Conservation (phyloP, 371 early-diverging fungal species). For the Lichtheimia ornata region DNA sequence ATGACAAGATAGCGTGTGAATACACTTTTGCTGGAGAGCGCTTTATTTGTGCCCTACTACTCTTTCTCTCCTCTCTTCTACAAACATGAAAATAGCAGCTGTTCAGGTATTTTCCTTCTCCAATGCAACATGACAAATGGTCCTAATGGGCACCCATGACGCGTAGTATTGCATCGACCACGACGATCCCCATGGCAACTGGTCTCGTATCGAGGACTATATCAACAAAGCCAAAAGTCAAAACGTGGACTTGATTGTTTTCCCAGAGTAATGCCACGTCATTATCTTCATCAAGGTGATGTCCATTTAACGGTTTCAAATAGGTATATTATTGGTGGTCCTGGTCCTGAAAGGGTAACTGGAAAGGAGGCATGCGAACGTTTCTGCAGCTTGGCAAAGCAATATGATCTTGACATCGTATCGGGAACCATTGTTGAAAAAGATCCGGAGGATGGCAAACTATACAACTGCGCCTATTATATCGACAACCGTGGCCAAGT, state of each 20-base stretch:
- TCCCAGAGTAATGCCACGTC: conserved; percentile 14
- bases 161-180: conserved; percentile 17
- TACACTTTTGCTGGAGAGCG: too few relatives aligned
- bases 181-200: conserved; percentile 8
- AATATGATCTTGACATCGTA: conserved; percentile 36
- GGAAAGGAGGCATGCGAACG: conserved; percentile 10
- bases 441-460: conserved; percentile 21
- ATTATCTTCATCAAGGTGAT: too few relatives aligned
- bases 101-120: not conserved
- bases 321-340: conserved; percentile 23
- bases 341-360: conserved; percentile 9
- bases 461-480: conserved; percentile 36
- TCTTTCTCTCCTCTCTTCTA: not conserved
- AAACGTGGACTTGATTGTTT: conserved; percentile 17
- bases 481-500: conserved; percentile 37
- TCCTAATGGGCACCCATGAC: not conserved
- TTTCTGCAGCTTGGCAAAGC: conserved; percentile 21
- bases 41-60: too few relatives aligned
- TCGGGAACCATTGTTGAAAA: conserved; percentile 34
- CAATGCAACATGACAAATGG: too few relatives aligned
- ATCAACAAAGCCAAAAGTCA: conserved; percentile 7
- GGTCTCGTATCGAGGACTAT: conserved; percentile 12
- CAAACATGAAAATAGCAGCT: conserved; percentile 12
- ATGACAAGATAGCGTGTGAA: too few relatives aligned
- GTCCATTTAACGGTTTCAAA: not conserved